Evolutionary conservation across 2,329 filamentous ascomycete genomes (phyloP), one percentile per base, ranked within the genome.

Genomic region (Aureobasidium sp.): DNA sequence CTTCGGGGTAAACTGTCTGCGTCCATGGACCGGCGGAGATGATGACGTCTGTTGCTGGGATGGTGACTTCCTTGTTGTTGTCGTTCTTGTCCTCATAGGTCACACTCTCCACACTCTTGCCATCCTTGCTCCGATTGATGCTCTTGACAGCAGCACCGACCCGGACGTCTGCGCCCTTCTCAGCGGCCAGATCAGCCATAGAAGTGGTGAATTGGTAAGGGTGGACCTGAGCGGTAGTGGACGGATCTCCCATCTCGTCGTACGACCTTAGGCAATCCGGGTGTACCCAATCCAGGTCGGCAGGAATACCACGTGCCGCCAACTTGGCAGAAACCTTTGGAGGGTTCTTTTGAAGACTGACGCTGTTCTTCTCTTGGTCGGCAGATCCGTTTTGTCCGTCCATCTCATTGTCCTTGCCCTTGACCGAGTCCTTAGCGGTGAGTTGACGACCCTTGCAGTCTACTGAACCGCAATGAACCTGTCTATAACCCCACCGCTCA

Each of bases 161-260:
- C 25, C 81, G 74, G 50, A 96, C 76, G 19, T 84, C 68, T 1
- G 69, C 74, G 1, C 74, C 74, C 30, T 67, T 65, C 48, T 87
- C 80, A 53, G 79, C 72, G 0, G 91, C 90, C 11, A 96, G 76
- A 37, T 81, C 74, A 4, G 87, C 88, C 59, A 97, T 94, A 14
- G 83, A 77, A 0, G 81, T 91, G 0, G 93, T 97, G 65, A 98
- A 97, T 39, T 89, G 83, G 57, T 85, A 87, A 0, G 93, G 93
- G 63, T 98, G 91, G 2, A 97, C 91, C 70, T 98, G 93, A 0
- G 93, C 88, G 1, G 93, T 97, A 57, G 89, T 87, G 1, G 78
- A 79, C 0, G 83, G 80, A 2, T 81, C 84, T 2, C 88, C 89
- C 89, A 97, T 96, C 64, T 85, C 82, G 29, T 88, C 81, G 70